Conservation (phyloP, 441 rosid species). For the Jatropha podagrica region DNA sequence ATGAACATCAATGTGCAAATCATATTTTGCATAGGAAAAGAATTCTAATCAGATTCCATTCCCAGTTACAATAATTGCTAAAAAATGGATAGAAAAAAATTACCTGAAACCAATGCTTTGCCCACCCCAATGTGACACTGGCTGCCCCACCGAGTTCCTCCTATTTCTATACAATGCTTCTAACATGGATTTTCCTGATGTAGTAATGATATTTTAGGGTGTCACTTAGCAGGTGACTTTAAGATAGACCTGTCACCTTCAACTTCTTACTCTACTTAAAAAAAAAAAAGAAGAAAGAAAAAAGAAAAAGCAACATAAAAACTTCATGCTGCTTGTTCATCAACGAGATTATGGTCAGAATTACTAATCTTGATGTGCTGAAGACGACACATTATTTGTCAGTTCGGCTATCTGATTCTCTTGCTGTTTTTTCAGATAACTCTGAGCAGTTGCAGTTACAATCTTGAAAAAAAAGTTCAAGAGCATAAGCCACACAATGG, state of each 20-base stretch:
- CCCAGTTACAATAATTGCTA: slow-evolving; percentile 12
- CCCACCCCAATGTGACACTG: slow-evolving; percentile 21
- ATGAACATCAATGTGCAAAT: neutral
- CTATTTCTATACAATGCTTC: slow-evolving; percentile 40
- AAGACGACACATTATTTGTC: slow-evolving; percentile 29
- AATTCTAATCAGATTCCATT: slow-evolving; percentile 15
- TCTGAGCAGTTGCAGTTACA: slow-evolving; percentile 80
- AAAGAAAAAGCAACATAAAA: neutral
- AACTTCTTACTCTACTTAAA: slow-evolving; percentile 22
- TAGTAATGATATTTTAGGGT: slow-evolving; percentile 7
- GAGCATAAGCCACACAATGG: slow-evolving; percentile 95
- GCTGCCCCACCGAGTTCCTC: slow-evolving; percentile 6
- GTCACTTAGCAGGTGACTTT: neutral
- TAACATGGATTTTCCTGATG: slow-evolving; percentile 21
- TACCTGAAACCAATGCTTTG: neutral
- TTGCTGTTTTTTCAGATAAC: slow-evolving; percentile 70
- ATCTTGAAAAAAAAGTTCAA: slow-evolving; percentile 87
- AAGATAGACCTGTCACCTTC: slow-evolving; percentile 4
- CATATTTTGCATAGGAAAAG: slow-evolving; percentile 25
- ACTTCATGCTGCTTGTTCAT: neutral
- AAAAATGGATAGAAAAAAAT: neutral
- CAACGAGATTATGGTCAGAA: slow-evolving; percentile 12
- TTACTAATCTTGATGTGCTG: slow-evolving; percentile 35
- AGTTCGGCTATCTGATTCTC: slow-evolving; percentile 54
- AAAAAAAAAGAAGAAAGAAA: neutral